Percentiles rank a stretch among this genome's conserved stretches.
phyloP scores from a whole-genome alignment of 2,329 filamentous ascomycete genomes.

The Triangularia setosa region DNA sequence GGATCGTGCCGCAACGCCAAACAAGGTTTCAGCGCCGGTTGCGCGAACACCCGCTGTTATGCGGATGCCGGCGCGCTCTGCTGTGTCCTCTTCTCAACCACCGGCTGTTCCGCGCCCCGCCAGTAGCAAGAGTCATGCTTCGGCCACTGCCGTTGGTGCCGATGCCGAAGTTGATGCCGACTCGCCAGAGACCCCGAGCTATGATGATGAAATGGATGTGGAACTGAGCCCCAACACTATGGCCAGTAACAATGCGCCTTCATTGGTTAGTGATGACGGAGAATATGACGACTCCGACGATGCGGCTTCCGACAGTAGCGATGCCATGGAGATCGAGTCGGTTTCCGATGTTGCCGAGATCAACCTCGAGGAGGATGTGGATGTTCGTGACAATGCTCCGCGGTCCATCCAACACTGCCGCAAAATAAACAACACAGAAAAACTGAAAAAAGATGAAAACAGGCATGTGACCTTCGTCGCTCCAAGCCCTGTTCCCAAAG shows the following conservation, averaged over 20 bases:
- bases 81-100: conserved; percentile 46
- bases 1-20: conserved; percentile 22
- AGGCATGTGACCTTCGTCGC: conserved; percentile 56
- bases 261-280: conserved; percentile 75
- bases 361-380: conserved; percentile 55
- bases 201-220: conserved; percentile 53
- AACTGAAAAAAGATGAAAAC: conserved; percentile 50
- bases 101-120: conserved; percentile 43
- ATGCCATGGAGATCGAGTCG: conserved; percentile 55
- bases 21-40: conserved; percentile 17
- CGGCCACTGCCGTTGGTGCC: conserved; percentile 37
- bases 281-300: conserved; percentile 72
- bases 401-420: conserved; percentile 32
- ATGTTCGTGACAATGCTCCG: conserved; percentile 29
- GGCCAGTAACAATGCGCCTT: conserved; percentile 72
- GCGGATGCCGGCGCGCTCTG: conserved; percentile 57
- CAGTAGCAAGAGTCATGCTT: conserved; percentile 54
- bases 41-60: conserved; percentile 43
- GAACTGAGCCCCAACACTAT: conserved; percentile 67
- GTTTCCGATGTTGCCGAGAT: conserved; percentile 61
- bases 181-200: conserved; percentile 33
- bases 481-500: conserved; percentile 41
- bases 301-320: conserved; percentile 55
- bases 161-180: conserved; percentile 32
- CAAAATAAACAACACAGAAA: conserved; percentile 41